Evolutionary conservation across 2,329 filamentous ascomycete species (phyloP), one percentile per base, ranked within the genome.

Genomic region (Neopestalotiopsis sp.): DNA sequence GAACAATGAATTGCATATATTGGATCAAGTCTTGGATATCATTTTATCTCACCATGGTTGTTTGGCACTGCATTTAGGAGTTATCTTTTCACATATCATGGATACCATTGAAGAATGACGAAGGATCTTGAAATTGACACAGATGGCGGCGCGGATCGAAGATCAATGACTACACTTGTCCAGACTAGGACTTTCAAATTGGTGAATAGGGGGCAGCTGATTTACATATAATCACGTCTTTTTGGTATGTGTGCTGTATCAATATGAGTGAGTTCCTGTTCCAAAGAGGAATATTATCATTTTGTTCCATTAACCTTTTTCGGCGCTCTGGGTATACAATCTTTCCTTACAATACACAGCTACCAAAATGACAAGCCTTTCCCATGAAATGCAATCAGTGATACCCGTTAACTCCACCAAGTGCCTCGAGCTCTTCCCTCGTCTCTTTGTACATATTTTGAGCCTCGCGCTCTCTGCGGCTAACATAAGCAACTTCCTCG

Each of bases 401-500:
- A 67, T 67, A 61, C 32, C 68, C 68, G 67, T 79, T 77, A 17
- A 74, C 74, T 53, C 77, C 77, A 61, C 78, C 77, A 53, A 77
- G 74, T 67, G 81, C 83, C 62, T 91, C 89, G 73, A 98, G 80
- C 84, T 98, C 96, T 61, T 94, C 93, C 81, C 88, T 94, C 69
- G 90, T 88, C 72, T 83, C 84, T 74, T 93, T 88, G 78, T 96
- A 99, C 75, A 92, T 79, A 72, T 98, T 94, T 81, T 99, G 96
- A 6, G 94, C 94, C 81, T 98, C 94, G 69, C 95, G 87, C 83
- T 98, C 95, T 71, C 95, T 86, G 74, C 89, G 89, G 73, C 90
- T 93, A 10, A 98, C 88, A 74, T 93, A 93, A 6, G 86, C 88
- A 28, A 97, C 94, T 79, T 98, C 94, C n/a, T 93, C 91, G 65